Conservation (phyloP, 768 basidiomycete species). For the Paxillus ammoniavirescens region DNA sequence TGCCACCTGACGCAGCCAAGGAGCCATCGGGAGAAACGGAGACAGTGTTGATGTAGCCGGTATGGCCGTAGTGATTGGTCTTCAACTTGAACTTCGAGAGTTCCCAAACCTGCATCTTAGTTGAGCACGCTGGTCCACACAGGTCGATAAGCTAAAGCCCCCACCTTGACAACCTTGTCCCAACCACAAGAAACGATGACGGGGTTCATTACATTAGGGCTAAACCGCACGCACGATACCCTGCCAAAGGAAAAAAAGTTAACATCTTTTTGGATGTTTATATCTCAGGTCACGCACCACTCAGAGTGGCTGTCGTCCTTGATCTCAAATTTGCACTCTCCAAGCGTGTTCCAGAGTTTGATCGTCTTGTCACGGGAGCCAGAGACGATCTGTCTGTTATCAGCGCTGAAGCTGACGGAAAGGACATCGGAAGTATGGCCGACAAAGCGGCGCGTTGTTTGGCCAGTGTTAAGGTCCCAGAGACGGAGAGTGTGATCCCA, state of each 20-base stretch:
- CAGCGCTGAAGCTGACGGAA: constrained; percentile 98
- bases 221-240: constrained; percentile 99
- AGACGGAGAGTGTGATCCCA: constrained; percentile 99
- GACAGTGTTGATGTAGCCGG: constrained; percentile 97
- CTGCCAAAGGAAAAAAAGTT: constrained; percentile 37
- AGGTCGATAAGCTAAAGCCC: constrained; percentile 21
- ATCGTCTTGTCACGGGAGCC: constrained; percentile 96
- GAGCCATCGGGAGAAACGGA: constrained; percentile 99
- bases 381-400: constrained; percentile 99
- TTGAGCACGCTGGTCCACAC: constrained; percentile 6
- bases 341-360: constrained; percentile 99
- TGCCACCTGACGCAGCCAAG: constrained; percentile 97
- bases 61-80: constrained; percentile 99
- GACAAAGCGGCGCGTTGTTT: constrained; percentile 95
- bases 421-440: constrained; percentile 98
- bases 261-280: neutral
- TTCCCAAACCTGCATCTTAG: constrained; percentile 89
- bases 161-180: constrained; percentile 99
- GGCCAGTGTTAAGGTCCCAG: constrained; percentile 98
- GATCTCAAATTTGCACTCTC: constrained; percentile 99
- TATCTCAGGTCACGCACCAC: constrained; percentile 51
- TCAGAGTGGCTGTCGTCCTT: constrained; percentile 98
- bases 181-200: constrained; percentile 99
- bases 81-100: constrained; percentile 99
- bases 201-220: constrained; percentile 95